Conservation (phyloP, 2,329 filamentous ascomycete species). For the Fusarium sp. region DNA sequence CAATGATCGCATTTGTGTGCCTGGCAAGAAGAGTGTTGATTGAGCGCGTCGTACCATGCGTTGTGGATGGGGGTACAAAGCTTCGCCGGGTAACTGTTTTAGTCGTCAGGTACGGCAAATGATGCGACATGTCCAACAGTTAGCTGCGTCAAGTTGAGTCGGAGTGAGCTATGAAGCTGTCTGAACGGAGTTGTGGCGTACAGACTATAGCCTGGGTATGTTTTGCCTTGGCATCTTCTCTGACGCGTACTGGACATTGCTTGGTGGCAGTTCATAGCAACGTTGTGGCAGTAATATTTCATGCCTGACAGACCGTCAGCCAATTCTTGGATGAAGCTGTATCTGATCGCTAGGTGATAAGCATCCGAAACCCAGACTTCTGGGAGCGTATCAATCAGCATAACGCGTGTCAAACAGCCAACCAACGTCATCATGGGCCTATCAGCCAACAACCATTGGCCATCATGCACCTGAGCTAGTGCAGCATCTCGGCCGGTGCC, state of each 20-base stretch:
- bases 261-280: constrained; percentile 12
- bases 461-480: constrained; percentile 11
- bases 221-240: neutral
- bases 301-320: neutral
- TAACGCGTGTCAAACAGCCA: neutral
- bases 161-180: neutral
- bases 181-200: neutral
- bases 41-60: neutral
- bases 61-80: constrained; percentile 2
- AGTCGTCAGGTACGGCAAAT: neutral
- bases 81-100: neutral
- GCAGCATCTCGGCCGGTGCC: constrained; percentile 16
- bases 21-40: constrained; percentile 35
- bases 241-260: neutral
- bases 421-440: constrained; percentile 19
- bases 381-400: constrained; percentile 1
- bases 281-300: constrained; percentile 4
- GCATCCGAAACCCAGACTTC: neutral
- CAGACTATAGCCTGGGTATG: neutral
- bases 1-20: constrained; percentile 59
- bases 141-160: neutral
- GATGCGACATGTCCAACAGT: constrained; percentile 1
- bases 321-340: neutral
- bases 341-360: constrained; percentile 5
- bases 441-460: constrained; percentile 9